A percentile compares a stretch with the other conserved stretches of the same genome.
These are phyloP conservation scores for Aspergillus sclerotialis DNA, from an alignment of 2,329 filamentous ascomycete genomes.

Conservation along the genomic window DNA sequence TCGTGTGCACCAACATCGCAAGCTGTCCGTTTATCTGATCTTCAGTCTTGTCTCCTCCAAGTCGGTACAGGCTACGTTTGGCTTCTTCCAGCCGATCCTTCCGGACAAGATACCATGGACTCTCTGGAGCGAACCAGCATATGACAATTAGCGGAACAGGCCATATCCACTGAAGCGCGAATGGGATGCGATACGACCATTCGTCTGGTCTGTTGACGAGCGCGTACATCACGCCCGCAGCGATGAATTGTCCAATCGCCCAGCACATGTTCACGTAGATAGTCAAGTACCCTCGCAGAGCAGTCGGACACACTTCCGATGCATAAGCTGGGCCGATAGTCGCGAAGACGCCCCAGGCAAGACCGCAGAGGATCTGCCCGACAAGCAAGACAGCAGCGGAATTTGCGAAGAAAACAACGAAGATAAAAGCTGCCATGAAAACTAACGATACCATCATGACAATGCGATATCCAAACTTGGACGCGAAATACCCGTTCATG, in stretches of 20 bases:
- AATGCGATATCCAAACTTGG: constrained; percentile 55
- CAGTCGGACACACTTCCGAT: constrained; percentile 41
- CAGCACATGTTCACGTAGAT: constrained; percentile 53
- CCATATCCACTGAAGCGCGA: constrained; percentile 48
- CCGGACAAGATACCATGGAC: constrained; percentile 46
- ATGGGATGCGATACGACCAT: constrained; percentile 47
- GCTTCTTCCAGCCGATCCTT: constrained; percentile 36
- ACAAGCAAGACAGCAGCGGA: constrained; percentile 53
- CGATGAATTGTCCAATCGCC: constrained; percentile 50
- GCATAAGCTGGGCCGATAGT: constrained; percentile 49
- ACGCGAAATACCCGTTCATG: constrained; percentile 21
- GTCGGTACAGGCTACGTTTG: constrained; percentile 31
- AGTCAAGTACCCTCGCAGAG: constrained; percentile 46
- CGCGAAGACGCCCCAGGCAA: constrained; percentile 51
- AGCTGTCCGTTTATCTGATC: constrained; percentile 35
- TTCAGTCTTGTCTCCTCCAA: constrained; percentile 33
- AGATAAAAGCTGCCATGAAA: constrained; percentile 50
- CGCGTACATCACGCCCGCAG: constrained; percentile 41
- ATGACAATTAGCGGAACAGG: constrained; percentile 39
- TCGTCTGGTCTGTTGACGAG: constrained; percentile 30
- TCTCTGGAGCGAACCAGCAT: constrained; percentile 43
- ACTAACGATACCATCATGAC: constrained; percentile 55
- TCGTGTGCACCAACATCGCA: constrained; percentile 53
- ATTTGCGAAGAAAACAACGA: constrained; percentile 59
- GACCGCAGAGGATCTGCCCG: constrained; percentile 57